Conservation (phyloP, 73 alveolate species). For the Blepharisma stoltei region DNA sequence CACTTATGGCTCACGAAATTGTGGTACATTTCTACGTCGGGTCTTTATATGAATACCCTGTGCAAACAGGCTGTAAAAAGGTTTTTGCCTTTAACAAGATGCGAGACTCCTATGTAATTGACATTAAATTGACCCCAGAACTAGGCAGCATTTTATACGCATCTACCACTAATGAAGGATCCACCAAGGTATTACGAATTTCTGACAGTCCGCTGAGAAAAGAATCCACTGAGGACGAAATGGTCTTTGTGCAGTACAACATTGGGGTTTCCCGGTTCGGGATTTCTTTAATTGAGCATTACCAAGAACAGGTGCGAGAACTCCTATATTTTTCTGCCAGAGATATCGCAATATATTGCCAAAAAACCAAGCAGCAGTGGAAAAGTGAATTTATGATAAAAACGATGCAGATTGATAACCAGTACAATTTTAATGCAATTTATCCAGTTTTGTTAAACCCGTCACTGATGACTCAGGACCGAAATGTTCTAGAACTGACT, state of each 20-base stretch:
- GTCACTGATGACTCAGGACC: constrained; percentile 4
- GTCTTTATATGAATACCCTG: neutral
- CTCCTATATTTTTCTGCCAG: constrained; percentile 37
- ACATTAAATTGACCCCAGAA: constrained; percentile 6
- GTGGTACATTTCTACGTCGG: neutral
- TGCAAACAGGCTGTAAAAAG: neutral
- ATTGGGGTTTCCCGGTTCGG: constrained; percentile 29
- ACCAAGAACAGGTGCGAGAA: constrained; percentile 39
- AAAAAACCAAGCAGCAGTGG: constrained; percentile 36
- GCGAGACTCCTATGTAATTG: neutral
- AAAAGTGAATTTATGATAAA: constrained; percentile 36
- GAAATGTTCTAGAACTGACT: constrained; percentile 39
- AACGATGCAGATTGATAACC: constrained; percentile 50
- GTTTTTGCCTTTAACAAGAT: constrained; percentile 4
- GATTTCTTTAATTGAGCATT: constrained; percentile 34
- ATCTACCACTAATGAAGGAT: constrained; percentile 7
- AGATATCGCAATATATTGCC: constrained; percentile 21
- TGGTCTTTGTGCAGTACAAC: neutral
- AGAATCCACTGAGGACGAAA: neutral
- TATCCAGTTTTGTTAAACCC: constrained; percentile 56
- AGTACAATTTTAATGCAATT: constrained; percentile 33
- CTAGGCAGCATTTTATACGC: neutral
- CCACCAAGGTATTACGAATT: neutral
- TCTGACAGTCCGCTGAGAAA: neutral
- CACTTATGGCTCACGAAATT: neutral